Evolutionary conservation across 1,284 basidiomycete genomes (phyloP).

Genomic region (Xanthoconium separans): DNA sequence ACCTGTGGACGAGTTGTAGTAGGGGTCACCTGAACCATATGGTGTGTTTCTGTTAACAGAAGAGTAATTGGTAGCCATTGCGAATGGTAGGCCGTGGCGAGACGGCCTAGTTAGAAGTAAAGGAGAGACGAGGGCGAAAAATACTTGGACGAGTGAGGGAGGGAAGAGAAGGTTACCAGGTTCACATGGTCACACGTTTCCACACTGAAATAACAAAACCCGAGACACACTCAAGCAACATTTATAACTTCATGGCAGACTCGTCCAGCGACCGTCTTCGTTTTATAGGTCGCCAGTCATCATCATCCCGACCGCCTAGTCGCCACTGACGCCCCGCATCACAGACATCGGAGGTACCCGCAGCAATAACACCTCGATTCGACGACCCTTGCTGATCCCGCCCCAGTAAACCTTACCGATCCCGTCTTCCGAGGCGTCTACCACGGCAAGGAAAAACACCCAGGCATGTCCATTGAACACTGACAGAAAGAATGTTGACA

Average conservation of each 20-base stretch:
- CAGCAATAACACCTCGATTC: not conserved
- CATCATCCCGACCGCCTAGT: not conserved
- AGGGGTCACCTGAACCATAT: slow-evolving; percentile 59
- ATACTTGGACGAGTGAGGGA: not conserved
- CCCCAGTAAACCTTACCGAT: slow-evolving; percentile 61
- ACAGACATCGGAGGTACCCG: slow-evolving; percentile 47
- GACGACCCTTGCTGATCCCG: not conserved
- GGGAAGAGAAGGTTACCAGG: not conserved
- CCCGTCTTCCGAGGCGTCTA: slow-evolving; percentile 59
- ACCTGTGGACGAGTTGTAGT: slow-evolving; percentile 65
- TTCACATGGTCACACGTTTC: slow-evolving; percentile 15
- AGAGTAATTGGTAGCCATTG: slow-evolving; percentile 45
- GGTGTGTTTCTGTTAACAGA: slow-evolving; percentile 42
- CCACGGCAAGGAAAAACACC: slow-evolving; percentile 52
- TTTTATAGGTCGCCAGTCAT: slow-evolving; percentile 39
- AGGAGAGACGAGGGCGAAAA: slow-evolving; percentile 27
- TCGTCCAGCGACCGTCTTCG: slow-evolving; percentile 17
- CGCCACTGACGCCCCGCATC: not conserved
- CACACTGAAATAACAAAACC: not conserved
- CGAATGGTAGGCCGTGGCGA: slow-evolving; percentile 11
- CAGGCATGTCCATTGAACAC: slow-evolving; percentile 40
- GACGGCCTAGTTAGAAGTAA: slow-evolving; percentile 16
- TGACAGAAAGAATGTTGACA: not conserved
- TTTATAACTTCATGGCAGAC: not conserved
- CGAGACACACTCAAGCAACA: not conserved